Evolutionary conservation across 1,139 yeast species (phyloP).

Genomic region (Candida anutae): DNA sequence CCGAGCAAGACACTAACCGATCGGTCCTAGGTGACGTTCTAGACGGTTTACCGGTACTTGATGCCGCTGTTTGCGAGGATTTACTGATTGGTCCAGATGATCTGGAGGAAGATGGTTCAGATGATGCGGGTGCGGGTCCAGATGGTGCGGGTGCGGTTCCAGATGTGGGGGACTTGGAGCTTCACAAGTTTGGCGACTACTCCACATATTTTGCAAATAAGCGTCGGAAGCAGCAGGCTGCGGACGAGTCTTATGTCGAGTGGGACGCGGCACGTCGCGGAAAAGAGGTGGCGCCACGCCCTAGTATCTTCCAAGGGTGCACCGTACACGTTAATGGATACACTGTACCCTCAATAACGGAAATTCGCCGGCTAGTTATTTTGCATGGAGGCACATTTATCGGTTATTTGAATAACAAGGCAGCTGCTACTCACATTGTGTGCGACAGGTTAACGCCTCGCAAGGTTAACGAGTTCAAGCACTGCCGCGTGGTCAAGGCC

Average conservation of each 20-base stretch:
- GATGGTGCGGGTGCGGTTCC: constrained; percentile 4
- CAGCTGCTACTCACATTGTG: constrained; percentile 75
- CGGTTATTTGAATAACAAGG: constrained; percentile 60
- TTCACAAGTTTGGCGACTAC: constrained; percentile 61
- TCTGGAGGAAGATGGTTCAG: constrained; percentile 1
- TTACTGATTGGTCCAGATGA: neutral
- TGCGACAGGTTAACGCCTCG: constrained; percentile 76
- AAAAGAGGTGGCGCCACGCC: constrained; percentile 12
- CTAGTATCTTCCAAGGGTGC: constrained; percentile 53
- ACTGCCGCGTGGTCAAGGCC: constrained; percentile 73
- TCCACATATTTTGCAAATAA: constrained; percentile 64
- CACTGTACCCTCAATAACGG: constrained; percentile 69
- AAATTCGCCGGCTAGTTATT: constrained; percentile 63
- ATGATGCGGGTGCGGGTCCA: constrained; percentile 3
- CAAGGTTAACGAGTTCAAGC: constrained; percentile 55
- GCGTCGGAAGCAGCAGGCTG: constrained; percentile 55
- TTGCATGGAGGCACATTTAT: constrained; percentile 75
- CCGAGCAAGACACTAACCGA: constrained; percentile 2
- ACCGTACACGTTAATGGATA: constrained; percentile 76
- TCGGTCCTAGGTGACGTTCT: neutral
- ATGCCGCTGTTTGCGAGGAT: constrained; percentile 2
- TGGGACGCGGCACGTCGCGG: constrained; percentile 40
- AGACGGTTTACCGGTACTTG: constrained; percentile 1
- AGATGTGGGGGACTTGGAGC: constrained; percentile 4
- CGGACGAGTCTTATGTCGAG: constrained; percentile 46